Evolutionary conservation across 2,329 filamentous ascomycete genomes (phyloP), one percentile per base, ranked within the genome.

Genomic region (Hysterium pulicare): DNA sequence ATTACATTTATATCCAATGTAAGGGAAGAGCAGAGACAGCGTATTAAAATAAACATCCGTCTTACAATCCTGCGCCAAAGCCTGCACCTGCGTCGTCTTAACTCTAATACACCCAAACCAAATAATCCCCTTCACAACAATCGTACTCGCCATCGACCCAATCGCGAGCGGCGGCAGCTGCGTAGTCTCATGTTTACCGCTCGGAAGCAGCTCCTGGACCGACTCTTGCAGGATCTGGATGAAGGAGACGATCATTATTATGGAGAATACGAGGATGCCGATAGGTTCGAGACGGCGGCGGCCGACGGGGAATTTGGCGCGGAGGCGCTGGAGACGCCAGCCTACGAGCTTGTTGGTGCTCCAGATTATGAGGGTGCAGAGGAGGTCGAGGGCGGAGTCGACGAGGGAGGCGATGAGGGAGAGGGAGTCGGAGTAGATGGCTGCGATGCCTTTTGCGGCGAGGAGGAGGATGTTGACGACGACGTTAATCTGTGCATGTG

Each of bases 21-120:
- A 67, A 0, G 80, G 80, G 52, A 83, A 84, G 7, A 81, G 68
- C 1, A 84, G 73, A 11, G 78, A 82, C 5, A 82, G 71, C 0
- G 79, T 78, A 57, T 83, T 83, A 67, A 84, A 84, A 50, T 80
- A 71, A 15, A 83, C 79, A 47, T 83, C 80, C 0, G 77, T 80
- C 58, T 82, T 80, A 59, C 79, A 82, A 54, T 83, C 79, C 55
- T 82, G 79, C 0, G 75, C 79, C 4, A 86, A 64, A 0, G 80
- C 80, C 49, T 82, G 79, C 0, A 84, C 80, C 54, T 82, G 79
- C 0, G 79, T 82, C 2, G 80, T 83, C 51, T 82, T 81, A 50
- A 84, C 75, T 3, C 71, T 67, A 2, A 74, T 69, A 53, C 80
- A 83, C 33, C 76, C 78, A 13, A 83, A 61, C 68, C 80, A 79